Conservation (phyloP, 768 basidiomycete genomes). For the Lactifluus pinguis region DNA sequence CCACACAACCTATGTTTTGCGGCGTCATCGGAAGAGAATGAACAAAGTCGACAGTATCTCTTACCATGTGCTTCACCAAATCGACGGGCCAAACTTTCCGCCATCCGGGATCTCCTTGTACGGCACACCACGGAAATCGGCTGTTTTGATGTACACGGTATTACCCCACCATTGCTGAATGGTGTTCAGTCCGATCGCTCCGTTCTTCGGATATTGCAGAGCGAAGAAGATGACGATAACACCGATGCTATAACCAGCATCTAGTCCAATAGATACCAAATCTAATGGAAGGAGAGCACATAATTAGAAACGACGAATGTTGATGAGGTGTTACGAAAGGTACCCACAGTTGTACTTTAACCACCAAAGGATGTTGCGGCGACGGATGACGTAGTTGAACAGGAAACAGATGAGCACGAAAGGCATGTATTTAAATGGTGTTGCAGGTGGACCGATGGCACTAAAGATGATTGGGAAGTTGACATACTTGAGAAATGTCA, state of each 20-base stretch:
- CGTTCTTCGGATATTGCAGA: no score
- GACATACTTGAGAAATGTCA: constrained; percentile 24
- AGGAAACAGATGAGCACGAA: constrained; percentile 31
- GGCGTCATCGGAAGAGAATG: no score
- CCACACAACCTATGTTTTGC: no score
- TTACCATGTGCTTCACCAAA: neutral
- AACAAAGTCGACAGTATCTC: no score
- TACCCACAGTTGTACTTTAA: constrained; percentile 29
- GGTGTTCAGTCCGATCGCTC: constrained; percentile 22
- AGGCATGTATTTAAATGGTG: constrained; percentile 33
- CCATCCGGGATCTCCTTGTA: constrained; percentile 5
- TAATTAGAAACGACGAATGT: no score
- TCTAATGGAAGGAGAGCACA: neutral
- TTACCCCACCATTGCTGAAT: constrained; percentile 71
- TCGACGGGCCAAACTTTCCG: constrained; percentile 16
- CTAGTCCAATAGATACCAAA: constrained; percentile 33
- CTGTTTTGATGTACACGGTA: constrained; percentile 17
- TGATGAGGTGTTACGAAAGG: neutral
- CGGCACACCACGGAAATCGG: no score
- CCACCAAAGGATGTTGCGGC: constrained; percentile 33
- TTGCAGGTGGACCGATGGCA: constrained; percentile 36
- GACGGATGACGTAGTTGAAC: constrained; percentile 32
- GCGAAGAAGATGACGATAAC: neutral
- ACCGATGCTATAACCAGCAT: constrained; percentile 22
- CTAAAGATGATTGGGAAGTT: constrained; percentile 31